Evolutionary conservation across 2,329 filamentous ascomycete genomes (phyloP).

Genomic region (Paramyrothecium sp.): DNA sequence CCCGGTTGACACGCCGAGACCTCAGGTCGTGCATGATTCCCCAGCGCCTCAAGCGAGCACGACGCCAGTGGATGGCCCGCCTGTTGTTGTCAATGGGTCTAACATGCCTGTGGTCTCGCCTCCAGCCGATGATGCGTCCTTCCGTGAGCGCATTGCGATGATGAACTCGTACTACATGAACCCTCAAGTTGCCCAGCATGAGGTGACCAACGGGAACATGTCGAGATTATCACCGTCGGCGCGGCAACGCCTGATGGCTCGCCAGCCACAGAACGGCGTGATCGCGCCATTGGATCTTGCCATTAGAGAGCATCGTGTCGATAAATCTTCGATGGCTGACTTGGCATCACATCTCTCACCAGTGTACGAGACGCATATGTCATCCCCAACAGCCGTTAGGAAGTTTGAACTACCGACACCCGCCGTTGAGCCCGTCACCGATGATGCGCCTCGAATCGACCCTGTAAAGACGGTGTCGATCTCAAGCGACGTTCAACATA

Average conservation of each 20-base stretch:
- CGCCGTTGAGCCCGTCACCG: slow-evolving; percentile 18
- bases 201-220: slow-evolving; percentile 23
- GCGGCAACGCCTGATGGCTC: slow-evolving; percentile 35
- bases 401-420: slow-evolving; percentile 43
- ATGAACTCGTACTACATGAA: slow-evolving; percentile 32
- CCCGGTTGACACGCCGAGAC: slow-evolving; percentile 6
- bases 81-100: slow-evolving; percentile 35
- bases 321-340: slow-evolving; percentile 33
- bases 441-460: slow-evolving; percentile 15
- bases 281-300: slow-evolving; percentile 58
- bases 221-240: slow-evolving; percentile 29
- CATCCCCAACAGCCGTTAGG: slow-evolving; percentile 62
- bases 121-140: slow-evolving; percentile 35
- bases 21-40: not conserved
- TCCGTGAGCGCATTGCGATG: slow-evolving; percentile 38
- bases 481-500: slow-evolving; percentile 6
- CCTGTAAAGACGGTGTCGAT: slow-evolving; percentile 11
- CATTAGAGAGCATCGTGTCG: slow-evolving; percentile 40
- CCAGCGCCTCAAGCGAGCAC: not conserved
- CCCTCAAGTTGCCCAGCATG: slow-evolving; percentile 25
- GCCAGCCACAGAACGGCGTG: slow-evolving; percentile 44
- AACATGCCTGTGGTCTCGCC: slow-evolving; percentile 14
- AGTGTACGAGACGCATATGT: slow-evolving; percentile 70
- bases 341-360: slow-evolving; percentile 60
- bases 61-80: slow-evolving; percentile 20